A percentile compares a stretch with the other conserved stretches of the same genome.
Conservation (phyloP, 495 filamentous ascomycete species). For the Hypoxylon crocopeplum region DNA sequence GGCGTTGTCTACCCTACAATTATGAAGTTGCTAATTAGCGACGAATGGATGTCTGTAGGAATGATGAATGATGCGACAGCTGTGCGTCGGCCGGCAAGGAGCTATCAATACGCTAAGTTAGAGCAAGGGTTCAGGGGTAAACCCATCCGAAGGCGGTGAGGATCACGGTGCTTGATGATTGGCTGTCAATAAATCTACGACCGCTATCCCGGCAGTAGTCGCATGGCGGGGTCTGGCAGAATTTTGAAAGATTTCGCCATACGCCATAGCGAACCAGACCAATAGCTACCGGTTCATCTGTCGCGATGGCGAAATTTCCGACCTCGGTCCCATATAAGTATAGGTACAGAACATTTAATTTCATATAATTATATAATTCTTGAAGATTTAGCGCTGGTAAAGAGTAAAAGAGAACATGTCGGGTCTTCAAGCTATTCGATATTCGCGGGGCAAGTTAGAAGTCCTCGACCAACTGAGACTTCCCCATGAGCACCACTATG, state of each 20-base stretch:
- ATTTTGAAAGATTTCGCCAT: constrained; percentile 26
- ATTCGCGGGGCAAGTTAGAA: constrained; percentile 74
- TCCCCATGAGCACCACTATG: constrained; percentile 84
- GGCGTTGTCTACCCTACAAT: too few relatives aligned
- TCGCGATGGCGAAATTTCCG: constrained; percentile 12
- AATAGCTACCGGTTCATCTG: background rate
- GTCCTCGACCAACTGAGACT: constrained; percentile 91
- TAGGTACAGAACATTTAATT: background rate
- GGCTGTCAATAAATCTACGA: constrained; percentile 7
- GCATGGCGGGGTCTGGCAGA: constrained; percentile 30
- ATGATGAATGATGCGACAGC: background rate
- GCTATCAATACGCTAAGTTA: constrained; percentile 1
- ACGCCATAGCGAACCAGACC: background rate
- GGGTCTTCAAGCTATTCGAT: constrained; percentile 85
- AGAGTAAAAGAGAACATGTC: constrained; percentile 43
- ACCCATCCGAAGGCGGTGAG: constrained; percentile 24
- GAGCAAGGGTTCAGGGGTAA: constrained; percentile 8
- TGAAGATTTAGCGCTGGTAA: too few relatives aligned
- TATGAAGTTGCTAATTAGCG: too few relatives aligned
- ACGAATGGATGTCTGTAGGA: too few relatives aligned
- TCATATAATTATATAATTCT: too few relatives aligned
- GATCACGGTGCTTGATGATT: constrained; percentile 22
- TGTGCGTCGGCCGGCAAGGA: too few relatives aligned
- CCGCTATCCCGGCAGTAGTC: too few relatives aligned
- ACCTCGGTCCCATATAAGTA: too few relatives aligned